These are phyloP conservation scores for Eucalyptus leucophloia DNA, from an alignment of 345 rosid species.

Conservation along the genomic window DNA sequence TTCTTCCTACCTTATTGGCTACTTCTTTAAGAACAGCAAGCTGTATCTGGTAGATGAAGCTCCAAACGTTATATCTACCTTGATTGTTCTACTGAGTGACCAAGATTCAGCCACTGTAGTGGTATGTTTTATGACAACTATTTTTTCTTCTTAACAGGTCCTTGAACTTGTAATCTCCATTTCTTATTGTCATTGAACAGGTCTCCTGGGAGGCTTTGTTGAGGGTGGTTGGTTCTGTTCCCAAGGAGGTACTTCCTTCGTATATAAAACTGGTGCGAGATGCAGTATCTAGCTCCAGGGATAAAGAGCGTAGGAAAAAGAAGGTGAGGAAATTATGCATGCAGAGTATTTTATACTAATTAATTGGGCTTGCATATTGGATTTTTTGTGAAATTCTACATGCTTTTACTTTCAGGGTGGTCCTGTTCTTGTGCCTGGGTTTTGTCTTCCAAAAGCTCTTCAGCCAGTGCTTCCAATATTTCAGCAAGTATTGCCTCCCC, in stretches of 20 bases:
- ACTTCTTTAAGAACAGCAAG: conserved; percentile 86
- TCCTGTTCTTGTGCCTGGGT: conserved; percentile 78
- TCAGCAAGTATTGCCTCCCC: conserved; percentile 49
- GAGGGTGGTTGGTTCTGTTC: conserved; percentile 82
- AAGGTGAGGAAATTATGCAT: conserved; percentile 30
- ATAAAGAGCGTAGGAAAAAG: conserved; percentile 82
- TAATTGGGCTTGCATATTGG: not conserved
- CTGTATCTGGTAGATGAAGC: conserved; percentile 92
- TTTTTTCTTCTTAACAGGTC: not conserved
- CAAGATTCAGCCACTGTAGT: conserved; percentile 66
- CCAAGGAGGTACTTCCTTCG: conserved; percentile 85
- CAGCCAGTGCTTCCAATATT: conserved; percentile 90
- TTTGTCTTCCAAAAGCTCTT: conserved; percentile 91
- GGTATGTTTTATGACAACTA: conserved; percentile 26
- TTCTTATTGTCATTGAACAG: conserved; percentile 22
- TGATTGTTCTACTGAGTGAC: conserved; percentile 89
- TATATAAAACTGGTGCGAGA: conserved; percentile 86
- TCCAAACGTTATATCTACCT: conserved; percentile 81
- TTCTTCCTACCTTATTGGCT: conserved; percentile 83
- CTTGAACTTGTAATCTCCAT: not conserved
- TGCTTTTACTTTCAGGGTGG: conserved; percentile 58
- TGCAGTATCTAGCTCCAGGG: conserved; percentile 90
- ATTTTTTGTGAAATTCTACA: not conserved
- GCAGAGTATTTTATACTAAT: not conserved
- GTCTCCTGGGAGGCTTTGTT: conserved; percentile 94